These are phyloP conservation scores for Hygrocybe coccinea DNA, from an alignment of 768 basidiomycete species.

Conservation along the genomic window DNA sequence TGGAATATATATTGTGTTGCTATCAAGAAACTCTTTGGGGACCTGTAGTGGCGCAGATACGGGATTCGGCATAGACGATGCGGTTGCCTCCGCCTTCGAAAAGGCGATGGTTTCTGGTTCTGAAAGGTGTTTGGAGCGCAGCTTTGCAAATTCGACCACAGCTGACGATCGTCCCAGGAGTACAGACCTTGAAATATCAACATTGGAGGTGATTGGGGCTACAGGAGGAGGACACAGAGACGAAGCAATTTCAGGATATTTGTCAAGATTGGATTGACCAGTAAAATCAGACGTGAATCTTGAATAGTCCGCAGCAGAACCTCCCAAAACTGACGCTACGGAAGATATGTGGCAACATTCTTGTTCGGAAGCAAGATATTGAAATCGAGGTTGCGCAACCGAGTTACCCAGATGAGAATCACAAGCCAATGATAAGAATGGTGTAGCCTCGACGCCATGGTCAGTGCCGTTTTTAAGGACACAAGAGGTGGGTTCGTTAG, in stretches of 20 bases:
- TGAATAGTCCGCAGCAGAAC: background rate
- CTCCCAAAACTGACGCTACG: background rate
- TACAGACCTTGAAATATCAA: conserved; percentile 12
- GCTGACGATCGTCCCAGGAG: conserved; percentile 30
- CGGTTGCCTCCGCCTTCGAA: background rate
- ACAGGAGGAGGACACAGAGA: too few relatives aligned
- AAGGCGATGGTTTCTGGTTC: conserved; percentile 1
- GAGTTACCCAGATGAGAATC: too few relatives aligned
- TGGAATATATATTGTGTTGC: conserved; percentile 44
- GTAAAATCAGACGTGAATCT: too few relatives aligned
- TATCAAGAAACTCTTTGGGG: conserved; percentile 41
- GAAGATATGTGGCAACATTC: background rate
- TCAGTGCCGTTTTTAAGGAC: too few relatives aligned
- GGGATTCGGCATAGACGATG: conserved; percentile 1
- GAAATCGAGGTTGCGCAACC: too few relatives aligned
- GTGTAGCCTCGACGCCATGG: too few relatives aligned
- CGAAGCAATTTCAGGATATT: too few relatives aligned
- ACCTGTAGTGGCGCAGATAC: conserved; percentile 17
- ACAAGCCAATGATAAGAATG: too few relatives aligned
- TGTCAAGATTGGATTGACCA: too few relatives aligned
- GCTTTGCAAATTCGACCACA: conserved; percentile 28
- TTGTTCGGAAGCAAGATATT: too few relatives aligned
- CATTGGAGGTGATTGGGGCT: too few relatives aligned
- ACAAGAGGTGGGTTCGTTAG: too few relatives aligned
- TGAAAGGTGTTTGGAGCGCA: background rate